Evolutionary conservation across 441 rosid species (phyloP), one percentile per base, ranked within the genome.

Genomic region (Gossypium davidsonii): DNA sequence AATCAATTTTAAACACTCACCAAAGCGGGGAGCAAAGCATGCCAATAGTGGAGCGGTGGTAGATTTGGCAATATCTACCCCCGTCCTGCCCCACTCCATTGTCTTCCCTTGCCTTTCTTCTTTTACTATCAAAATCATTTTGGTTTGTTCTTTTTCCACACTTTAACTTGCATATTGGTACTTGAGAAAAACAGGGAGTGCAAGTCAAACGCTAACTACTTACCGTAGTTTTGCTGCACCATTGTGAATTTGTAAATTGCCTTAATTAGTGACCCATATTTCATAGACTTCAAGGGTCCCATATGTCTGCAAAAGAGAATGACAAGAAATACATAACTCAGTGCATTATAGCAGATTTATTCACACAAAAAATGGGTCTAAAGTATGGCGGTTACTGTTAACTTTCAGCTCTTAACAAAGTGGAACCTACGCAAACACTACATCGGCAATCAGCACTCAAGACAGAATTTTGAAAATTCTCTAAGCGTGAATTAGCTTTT

Each of bases 201-300:
- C 61, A 56, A 9, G n/a, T 21, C 4, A 10, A 57, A 57, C 3
- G 61, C 15, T 21, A 23, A 58, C 31, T 8, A 76, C 84, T 79
- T 81, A 85, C 98, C 98, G 26, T 89, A 88, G 71, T 92, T 92
- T 82, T 90, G 98, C 65, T 48, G 85, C 68, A 92, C 91, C 75
- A 65, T 78, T 4, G 96, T 94, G 84, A 88, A 90, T 70, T 81
- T 88, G 86, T 87, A 79, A 63, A 94, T 85, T 53, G 91, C 93
- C 72, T 90, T 94, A 42, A 84, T 28, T 2, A 92, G 84, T 39
- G 88, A 85, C 71, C 96, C 97, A 18, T 83, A 77, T 66, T 76
- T 87, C 91, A 84, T 82, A 70, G 88, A 84, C 77, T 85, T 84
- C 84, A 92, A 77, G n/a, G 96, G 70, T 68, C 98, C 94, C 96